Percentiles rank a stretch among this genome's conserved stretches.
phyloP scores from a whole-genome alignment of 2,329 filamentous ascomycete genomes.

The Paecilomyces sp. region DNA sequence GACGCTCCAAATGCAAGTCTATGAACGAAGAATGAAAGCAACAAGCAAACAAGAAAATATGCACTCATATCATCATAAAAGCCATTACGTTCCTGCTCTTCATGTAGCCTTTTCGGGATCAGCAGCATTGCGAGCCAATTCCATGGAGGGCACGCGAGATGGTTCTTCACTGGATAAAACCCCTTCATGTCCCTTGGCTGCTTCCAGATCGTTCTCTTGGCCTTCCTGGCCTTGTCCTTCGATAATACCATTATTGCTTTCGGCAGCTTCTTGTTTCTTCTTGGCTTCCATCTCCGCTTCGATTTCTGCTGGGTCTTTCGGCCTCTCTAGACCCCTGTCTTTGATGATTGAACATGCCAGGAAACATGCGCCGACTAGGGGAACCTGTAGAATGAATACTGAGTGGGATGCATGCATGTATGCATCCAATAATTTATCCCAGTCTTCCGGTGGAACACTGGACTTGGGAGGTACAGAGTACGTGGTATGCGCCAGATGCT shows the following conservation, averaged over 20 bases:
- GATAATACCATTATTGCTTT: background rate
- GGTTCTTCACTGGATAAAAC: background rate
- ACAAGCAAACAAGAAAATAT: background rate
- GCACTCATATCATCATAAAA: background rate
- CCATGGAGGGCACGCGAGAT: background rate
- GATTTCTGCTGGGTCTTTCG: constrained; percentile 19
- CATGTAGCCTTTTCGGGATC: background rate
- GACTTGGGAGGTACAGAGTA: constrained; percentile 27
- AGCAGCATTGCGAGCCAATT: background rate
- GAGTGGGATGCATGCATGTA: constrained; percentile 49
- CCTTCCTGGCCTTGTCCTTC: background rate
- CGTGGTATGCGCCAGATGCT: constrained; percentile 31
- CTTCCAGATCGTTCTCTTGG: background rate
- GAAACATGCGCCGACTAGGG: constrained; percentile 46
- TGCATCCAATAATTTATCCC: constrained; percentile 39
- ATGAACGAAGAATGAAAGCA: background rate
- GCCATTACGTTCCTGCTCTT: background rate
- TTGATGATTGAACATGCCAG: constrained; percentile 46
- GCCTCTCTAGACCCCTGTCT: constrained; percentile 40
- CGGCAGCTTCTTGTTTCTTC: constrained; percentile 20
- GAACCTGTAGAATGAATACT: constrained; percentile 52
- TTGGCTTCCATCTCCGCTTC: constrained; percentile 20
- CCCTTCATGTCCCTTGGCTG: background rate
- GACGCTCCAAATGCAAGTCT: background rate
- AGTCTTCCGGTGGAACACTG: constrained; percentile 24